Percentiles rank a stretch among this genome's conserved stretches.
Evolutionary conservation across 2,329 filamentous ascomycete genomes (phyloP).

Genomic region (Phyllosticta citriasiana): DNA sequence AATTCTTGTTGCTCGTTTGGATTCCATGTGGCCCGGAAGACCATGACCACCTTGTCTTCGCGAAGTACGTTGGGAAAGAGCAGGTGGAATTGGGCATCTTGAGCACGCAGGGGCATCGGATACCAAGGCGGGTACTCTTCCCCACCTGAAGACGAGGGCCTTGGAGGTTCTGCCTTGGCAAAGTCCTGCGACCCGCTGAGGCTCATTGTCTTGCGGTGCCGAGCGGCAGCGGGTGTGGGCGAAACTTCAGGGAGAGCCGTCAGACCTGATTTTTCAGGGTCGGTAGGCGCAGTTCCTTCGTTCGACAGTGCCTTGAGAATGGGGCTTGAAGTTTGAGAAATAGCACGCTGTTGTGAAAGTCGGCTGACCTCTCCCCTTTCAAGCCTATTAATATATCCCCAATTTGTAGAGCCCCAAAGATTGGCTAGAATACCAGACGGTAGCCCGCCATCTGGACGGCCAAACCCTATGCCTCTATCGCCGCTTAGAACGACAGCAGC

Average conservation of each 20-base stretch:
- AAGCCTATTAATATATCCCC: conserved; percentile 58
- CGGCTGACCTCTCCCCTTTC: conserved; percentile 43
- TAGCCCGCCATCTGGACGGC: conserved; percentile 55
- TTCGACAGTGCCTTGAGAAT: conserved; percentile 10
- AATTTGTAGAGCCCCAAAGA: conserved; percentile 82
- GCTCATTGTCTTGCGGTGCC: conserved; percentile 48
- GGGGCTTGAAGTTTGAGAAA: conserved; percentile 27
- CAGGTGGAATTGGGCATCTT: conserved; percentile 87
- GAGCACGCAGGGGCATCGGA: conserved; percentile 68
- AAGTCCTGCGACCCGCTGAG: conserved; percentile 1
- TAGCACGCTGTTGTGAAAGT: conserved; percentile 19
- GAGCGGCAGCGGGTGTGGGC: conserved; percentile 13
- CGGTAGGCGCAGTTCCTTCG: neutral
- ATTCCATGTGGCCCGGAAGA: conserved; percentile 88
- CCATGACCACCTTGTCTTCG: conserved; percentile 75
- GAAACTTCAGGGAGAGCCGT: neutral
- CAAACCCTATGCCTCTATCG: conserved; percentile 58
- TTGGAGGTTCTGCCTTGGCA: conserved; percentile 2
- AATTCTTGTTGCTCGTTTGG: conserved; percentile 68
- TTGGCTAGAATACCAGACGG: conserved; percentile 85
- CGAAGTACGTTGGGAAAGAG: conserved; percentile 73
- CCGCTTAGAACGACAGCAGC: conserved; percentile 72
- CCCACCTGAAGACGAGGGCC: conserved; percentile 19
- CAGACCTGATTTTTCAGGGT: neutral
- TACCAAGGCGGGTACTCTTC: conserved; percentile 66